phyloP scores from a whole-genome alignment of 2,329 filamentous ascomycete species.

The Helminthosporium solani region DNA sequence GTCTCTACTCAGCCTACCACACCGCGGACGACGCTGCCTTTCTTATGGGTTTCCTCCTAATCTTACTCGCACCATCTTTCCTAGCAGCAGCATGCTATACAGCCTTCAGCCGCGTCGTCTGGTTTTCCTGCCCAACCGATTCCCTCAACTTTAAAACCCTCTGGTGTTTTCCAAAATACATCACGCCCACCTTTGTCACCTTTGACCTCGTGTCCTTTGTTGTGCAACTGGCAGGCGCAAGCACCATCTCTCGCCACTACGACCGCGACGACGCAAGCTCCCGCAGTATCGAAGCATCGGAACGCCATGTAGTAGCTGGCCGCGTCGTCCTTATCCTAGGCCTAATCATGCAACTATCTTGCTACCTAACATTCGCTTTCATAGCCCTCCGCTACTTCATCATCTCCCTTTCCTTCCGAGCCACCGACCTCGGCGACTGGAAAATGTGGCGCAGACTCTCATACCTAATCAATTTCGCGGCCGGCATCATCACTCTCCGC shows the following conservation, averaged over 20 bases:
- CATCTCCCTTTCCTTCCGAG: slow-evolving; percentile 32
- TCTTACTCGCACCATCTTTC: slow-evolving; percentile 52
- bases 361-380: slow-evolving; percentile 54
- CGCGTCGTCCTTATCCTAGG: slow-evolving; percentile 47
- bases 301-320: slow-evolving; percentile 30
- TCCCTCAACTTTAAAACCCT: slow-evolving; percentile 45
- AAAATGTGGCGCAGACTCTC: slow-evolving; percentile 37
- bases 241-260: slow-evolving; percentile 43
- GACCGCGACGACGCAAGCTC: slow-evolving; percentile 38
- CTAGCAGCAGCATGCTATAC: slow-evolving; percentile 55
- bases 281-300: slow-evolving; percentile 42
- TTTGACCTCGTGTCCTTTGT: slow-evolving; percentile 53
- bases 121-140: slow-evolving; percentile 40
- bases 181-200: slow-evolving; percentile 52
- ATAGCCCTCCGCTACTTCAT: slow-evolving; percentile 38
- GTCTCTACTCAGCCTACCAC: slow-evolving; percentile 45
- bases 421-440: slow-evolving; percentile 37
- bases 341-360: slow-evolving; percentile 52
- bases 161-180: slow-evolving; percentile 46
- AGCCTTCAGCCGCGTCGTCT: slow-evolving; percentile 50
- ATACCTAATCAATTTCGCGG: slow-evolving; percentile 38
- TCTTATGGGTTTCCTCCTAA: slow-evolving; percentile 47
- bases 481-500: slow-evolving; percentile 45
- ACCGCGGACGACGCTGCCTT: slow-evolving; percentile 38
- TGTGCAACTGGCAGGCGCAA: slow-evolving; percentile 48